A percentile compares a stretch with the other conserved stretches of the same genome.
Evolutionary conservation across 129 eudicot species (phyloP).

Genomic region (Centrapalus pauciflorus): DNA sequence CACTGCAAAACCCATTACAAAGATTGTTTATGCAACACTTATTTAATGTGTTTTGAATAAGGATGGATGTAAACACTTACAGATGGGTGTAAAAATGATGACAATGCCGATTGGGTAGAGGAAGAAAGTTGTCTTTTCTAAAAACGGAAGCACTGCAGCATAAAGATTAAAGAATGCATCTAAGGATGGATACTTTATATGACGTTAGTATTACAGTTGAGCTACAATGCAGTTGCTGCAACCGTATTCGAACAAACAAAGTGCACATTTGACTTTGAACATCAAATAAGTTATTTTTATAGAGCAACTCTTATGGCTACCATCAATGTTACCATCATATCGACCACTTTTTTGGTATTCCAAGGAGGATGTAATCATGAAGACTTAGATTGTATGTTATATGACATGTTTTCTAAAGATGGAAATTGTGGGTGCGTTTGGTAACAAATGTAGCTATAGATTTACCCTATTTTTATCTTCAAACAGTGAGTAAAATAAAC

Average conservation of each 20-base stretch:
- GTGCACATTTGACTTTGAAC: neutral
- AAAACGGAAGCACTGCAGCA: constrained; percentile 88
- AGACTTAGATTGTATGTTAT: too few species aligned
- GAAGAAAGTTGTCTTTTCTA: constrained; percentile 93
- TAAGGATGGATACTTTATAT: neutral
- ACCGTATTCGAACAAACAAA: neutral
- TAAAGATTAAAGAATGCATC: neutral
- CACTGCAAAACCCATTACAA: constrained; percentile 38
- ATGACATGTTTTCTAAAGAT: too few species aligned
- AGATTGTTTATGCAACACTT: too few species aligned
- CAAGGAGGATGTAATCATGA: too few species aligned
- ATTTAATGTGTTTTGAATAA: too few species aligned
- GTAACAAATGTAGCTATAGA: neutral
- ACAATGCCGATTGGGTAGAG: constrained; percentile 93
- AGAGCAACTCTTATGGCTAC: neutral
- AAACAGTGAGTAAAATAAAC: neutral
- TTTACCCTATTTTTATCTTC: neutral
- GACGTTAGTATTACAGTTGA: neutral
- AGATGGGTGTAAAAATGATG: constrained; percentile 77
- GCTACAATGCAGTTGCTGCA: neutral
- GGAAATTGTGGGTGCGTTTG: neutral
- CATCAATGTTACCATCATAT: neutral
- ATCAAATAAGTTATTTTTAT: neutral
- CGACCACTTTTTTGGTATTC: neutral
- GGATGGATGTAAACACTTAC: constrained; percentile 41